phyloP scores from a whole-genome alignment of 345 rosid genomes.

The Rhodamnia argentea region DNA sequence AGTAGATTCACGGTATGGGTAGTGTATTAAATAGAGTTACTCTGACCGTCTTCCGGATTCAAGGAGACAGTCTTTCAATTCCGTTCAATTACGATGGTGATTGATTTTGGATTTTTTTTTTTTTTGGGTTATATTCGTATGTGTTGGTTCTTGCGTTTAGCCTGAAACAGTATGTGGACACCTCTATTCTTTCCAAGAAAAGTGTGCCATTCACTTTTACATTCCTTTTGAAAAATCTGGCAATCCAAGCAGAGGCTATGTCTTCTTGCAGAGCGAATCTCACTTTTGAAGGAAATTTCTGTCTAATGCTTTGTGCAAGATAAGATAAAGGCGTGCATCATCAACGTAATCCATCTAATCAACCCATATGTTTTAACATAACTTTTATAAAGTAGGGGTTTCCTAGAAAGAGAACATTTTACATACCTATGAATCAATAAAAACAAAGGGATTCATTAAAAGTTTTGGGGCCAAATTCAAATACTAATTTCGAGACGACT shows the following conservation, averaged over 20 bases:
- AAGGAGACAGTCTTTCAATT: not conserved
- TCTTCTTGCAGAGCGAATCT: not conserved
- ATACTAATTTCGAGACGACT: not conserved
- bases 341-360: not conserved
- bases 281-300: not conserved
- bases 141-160: not conserved
- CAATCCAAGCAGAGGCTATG: not conserved
- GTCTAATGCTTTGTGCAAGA: not conserved
- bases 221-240: not conserved
- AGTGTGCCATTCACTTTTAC: not conserved
- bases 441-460: not conserved
- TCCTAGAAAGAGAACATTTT: not conserved
- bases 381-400: not conserved
- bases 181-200: not conserved
- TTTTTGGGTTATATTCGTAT: not conserved
- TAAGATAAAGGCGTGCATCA: not conserved
- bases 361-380: not conserved
- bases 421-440: not conserved
- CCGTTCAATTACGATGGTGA: not conserved
- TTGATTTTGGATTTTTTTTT: not conserved
- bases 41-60: not conserved
- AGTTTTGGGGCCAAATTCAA: not conserved
- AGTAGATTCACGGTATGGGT: not conserved
- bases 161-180: not conserved
- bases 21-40: not conserved